phyloP scores from a whole-genome alignment of 2,329 filamentous ascomycete species.

The Knufia petricola region DNA sequence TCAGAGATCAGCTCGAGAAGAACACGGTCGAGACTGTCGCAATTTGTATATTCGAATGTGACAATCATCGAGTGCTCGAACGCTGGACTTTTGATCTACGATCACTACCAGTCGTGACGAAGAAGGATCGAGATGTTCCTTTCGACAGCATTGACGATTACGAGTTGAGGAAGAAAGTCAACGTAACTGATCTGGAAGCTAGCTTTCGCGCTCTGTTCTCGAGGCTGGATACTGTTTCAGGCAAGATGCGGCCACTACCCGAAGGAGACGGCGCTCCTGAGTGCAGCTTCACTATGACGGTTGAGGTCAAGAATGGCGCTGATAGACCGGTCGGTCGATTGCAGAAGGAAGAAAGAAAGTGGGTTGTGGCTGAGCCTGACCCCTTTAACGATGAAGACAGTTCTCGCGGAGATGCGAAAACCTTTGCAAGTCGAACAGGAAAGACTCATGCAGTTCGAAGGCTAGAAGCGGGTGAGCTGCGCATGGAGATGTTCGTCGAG shows the following conservation, averaged over 20 bases:
- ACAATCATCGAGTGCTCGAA: conserved; percentile 45
- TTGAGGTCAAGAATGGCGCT: conserved; percentile 38
- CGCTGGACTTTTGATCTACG: conserved; percentile 53
- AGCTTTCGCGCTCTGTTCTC: conserved; percentile 40
- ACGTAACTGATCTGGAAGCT: conserved; percentile 36
- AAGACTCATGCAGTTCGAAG: conserved; percentile 52
- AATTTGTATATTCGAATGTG: conserved; percentile 46
- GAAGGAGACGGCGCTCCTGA: conserved; percentile 24
- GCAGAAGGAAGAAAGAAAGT: conserved; percentile 44
- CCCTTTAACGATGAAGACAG: conserved; percentile 22
- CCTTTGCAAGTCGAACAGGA: conserved; percentile 25
- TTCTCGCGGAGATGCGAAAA: not conserved
- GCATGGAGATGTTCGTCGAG: conserved; percentile 62
- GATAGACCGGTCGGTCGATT: conserved; percentile 36
- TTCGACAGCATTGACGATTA: conserved; percentile 28
- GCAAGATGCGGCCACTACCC: conserved; percentile 21
- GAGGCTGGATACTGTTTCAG: conserved; percentile 33
- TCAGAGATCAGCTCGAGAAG: conserved; percentile 59
- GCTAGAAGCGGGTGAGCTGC: conserved; percentile 55
- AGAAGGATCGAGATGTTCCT: conserved; percentile 40
- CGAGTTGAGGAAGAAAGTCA: conserved; percentile 22
- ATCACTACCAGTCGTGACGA: conserved; percentile 42
- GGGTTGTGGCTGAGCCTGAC: conserved; percentile 50
- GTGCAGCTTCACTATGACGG: conserved; percentile 41
- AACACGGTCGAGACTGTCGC: conserved; percentile 46